A percentile compares a stretch with the other conserved stretches of the same genome.
These are phyloP conservation scores for Kodamaea ohmeri DNA, from an alignment of 1,139 yeast genomes.

Conservation along the genomic window DNA sequence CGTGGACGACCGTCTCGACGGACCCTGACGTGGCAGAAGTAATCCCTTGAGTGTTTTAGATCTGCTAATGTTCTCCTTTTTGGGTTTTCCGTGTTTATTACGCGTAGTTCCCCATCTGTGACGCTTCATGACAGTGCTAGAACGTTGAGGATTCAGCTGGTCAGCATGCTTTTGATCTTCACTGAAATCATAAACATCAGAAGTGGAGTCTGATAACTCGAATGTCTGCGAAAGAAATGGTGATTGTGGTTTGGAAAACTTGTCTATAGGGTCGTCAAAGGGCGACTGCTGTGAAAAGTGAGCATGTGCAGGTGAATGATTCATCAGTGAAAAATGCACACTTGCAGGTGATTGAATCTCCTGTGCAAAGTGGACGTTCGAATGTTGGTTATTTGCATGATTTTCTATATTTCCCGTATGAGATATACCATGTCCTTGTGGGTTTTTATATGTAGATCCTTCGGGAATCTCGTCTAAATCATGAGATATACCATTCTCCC, in stretches of 20 bases:
- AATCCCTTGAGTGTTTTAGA: slow-evolving; percentile 45
- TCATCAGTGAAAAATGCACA: slow-evolving; percentile 6
- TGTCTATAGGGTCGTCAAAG: slow-evolving; percentile 15
- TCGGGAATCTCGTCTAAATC: no score
- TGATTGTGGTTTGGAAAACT: slow-evolving; percentile 12
- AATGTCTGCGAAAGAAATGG: slow-evolving; percentile 16
- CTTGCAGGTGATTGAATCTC: slow-evolving; percentile 5
- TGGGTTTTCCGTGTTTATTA: slow-evolving; percentile 68
- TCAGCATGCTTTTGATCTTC: no score
- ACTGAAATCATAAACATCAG: slow-evolving; percentile 7
- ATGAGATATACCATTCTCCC: no score
- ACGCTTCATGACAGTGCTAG: slow-evolving; percentile 53
- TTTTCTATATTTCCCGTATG: no score
- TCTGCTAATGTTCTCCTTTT: slow-evolving; percentile 41
- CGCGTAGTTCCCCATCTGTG: slow-evolving; percentile 92
- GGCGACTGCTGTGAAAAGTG: slow-evolving; percentile 20
- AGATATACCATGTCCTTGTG: no score
- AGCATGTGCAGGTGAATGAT: no score
- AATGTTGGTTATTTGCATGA: no score
- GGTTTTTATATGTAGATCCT: no score
- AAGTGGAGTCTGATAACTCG: slow-evolving; percentile 11
- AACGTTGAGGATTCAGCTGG: slow-evolving; percentile 13
- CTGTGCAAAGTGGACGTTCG: not conserved
- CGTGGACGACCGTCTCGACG: no score
- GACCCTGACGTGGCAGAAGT: slow-evolving; percentile 18